Percentiles rank a stretch among this genome's conserved stretches.
Conservation (phyloP, 1,284 basidiomycete genomes). For the Tylopilus sp. region DNA sequence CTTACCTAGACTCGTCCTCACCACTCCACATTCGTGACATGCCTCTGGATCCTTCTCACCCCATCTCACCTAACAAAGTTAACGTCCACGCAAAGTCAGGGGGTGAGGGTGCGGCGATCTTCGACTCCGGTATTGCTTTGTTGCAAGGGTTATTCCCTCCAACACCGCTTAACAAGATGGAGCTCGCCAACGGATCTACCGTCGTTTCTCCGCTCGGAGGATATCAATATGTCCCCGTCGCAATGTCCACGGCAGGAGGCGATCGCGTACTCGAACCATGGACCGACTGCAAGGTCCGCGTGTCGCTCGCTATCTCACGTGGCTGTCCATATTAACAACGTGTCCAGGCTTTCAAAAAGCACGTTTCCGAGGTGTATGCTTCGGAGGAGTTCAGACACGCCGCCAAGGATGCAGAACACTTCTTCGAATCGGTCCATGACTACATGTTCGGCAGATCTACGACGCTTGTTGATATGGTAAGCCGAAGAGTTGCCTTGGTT, state of each 20-base stretch:
- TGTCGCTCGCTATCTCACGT: constrained; percentile 14
- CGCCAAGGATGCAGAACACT: constrained; percentile 52
- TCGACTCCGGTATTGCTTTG: constrained; percentile 74
- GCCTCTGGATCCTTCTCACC: constrained; percentile 29
- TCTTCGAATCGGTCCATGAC: constrained; percentile 60
- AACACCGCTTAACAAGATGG: constrained; percentile 59
- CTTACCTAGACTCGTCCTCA: constrained; percentile 66
- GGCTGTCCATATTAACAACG: constrained; percentile 5
- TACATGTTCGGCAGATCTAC: constrained; percentile 67
- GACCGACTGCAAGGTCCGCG: constrained; percentile 74
- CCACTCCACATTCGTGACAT: constrained; percentile 67
- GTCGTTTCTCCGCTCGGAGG: constrained; percentile 74
- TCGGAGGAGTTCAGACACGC: constrained; percentile 63
- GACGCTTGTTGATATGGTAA: constrained; percentile 63
- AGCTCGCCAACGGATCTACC: constrained; percentile 75
- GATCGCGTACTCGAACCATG: constrained; percentile 81
- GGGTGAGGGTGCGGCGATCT: constrained; percentile 79
- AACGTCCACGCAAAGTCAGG: constrained; percentile 78
- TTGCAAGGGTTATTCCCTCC: constrained; percentile 80
- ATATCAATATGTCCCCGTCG: constrained; percentile 81
- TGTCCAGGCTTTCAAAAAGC: constrained; percentile 58
- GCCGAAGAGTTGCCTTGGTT: constrained; percentile 23
- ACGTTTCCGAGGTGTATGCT: constrained; percentile 53
- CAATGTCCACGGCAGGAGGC: constrained; percentile 75
- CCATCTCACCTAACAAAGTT: constrained; percentile 55